Base-by-base conservation (phyloP, 352 stramenopile species). In the Phytophthora agathidicida region DNA sequence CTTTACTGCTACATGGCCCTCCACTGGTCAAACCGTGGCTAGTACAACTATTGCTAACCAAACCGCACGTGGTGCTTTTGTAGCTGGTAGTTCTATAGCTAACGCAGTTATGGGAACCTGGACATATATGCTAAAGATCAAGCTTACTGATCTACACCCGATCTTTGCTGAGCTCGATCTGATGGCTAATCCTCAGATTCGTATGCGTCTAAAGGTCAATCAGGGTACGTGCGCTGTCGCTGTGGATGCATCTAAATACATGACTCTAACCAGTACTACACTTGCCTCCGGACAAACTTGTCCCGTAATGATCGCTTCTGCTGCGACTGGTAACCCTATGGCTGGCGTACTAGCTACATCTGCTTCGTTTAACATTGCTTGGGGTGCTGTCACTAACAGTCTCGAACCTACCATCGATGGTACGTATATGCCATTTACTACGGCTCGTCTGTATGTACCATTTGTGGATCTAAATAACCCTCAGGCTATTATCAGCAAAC, bases 271-370 rank as follows among this genome's bases (percentile, higher is more conserved):
- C 7, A 37, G 32, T 37, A 37, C 32, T 16, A 37, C 32, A 6
- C 32, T 37, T 37, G 32, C 32, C 4, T 37, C 27, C 27, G 27
- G 27, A 10, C 6, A 32, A 10, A 10, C 10, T 10, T 32, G 27
- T 10, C 27, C 27, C 10, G 27, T 32, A 10, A 32, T 32, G 27
- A 10, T 32, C 10, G 27, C 27, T 6, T 6, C 27, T 32, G 6
- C 27, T 10, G 6, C 27, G 6, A 32, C 27, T 10, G 27, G 27
- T 32, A 32, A 32, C 10, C 27, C 27, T 32, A 98, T 97, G 64
- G 27, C 27, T 32, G 27, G 27, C n/a, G n/a, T n/a, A n/a, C n/a
- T n/a, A n/a, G n/a, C n/a, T n/a, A n/a, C n/a, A n/a, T n/a, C n/a
- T n/a, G 27, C 27, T 32, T 6, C 6, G 10, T 32, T 32, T 32